A percentile compares a stretch with the other conserved stretches of the same genome.
These are phyloP conservation scores for Candida qinlingensis DNA, from an alignment of 805 yeast species.

Conservation along the genomic window DNA sequence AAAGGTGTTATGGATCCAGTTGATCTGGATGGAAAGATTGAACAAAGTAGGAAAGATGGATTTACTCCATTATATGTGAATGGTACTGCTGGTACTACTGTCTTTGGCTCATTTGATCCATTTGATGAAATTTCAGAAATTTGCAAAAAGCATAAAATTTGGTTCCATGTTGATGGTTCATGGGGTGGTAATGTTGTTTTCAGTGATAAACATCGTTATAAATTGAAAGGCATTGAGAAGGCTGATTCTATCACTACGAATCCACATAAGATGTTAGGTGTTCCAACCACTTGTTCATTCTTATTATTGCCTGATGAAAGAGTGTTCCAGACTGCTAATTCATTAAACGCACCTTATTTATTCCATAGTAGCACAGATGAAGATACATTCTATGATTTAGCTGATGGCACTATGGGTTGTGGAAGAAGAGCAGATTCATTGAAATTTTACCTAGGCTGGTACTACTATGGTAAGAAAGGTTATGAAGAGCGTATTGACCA, in stretches of 20 bases:
- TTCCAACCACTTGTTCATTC: conserved; percentile 73
- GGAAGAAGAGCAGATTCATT: conserved; percentile 82
- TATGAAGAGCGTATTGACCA: conserved; percentile 64
- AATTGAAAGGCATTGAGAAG: conserved; percentile 52
- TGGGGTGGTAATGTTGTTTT: conserved; percentile 88
- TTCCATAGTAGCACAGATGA: conserved; percentile 56
- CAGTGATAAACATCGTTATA: conserved; percentile 39
- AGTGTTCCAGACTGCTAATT: conserved; percentile 64
- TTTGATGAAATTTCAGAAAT: conserved; percentile 48
- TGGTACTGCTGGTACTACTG: conserved; percentile 89
- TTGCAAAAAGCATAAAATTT: conserved; percentile 49
- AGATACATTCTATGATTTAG: conserved; percentile 63
- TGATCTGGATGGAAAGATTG: conserved; percentile 42
- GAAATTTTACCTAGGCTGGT: conserved; percentile 76
- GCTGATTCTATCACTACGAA: conserved; percentile 78
- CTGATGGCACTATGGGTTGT: conserved; percentile 90
- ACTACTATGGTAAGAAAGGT: conserved; percentile 69
- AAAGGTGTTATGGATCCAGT: conserved; percentile 53
- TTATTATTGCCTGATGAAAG: conserved; percentile 64
- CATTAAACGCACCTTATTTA: conserved; percentile 73
- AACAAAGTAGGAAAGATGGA: conserved; percentile 43
- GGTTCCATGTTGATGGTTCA: conserved; percentile 86
- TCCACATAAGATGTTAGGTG: conserved; percentile 89
- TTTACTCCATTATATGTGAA: conserved; percentile 68
- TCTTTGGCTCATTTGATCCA: conserved; percentile 77